Evolutionary conservation across 148 eudicot genomes (phyloP).

Genomic region (Cornus florida): DNA sequence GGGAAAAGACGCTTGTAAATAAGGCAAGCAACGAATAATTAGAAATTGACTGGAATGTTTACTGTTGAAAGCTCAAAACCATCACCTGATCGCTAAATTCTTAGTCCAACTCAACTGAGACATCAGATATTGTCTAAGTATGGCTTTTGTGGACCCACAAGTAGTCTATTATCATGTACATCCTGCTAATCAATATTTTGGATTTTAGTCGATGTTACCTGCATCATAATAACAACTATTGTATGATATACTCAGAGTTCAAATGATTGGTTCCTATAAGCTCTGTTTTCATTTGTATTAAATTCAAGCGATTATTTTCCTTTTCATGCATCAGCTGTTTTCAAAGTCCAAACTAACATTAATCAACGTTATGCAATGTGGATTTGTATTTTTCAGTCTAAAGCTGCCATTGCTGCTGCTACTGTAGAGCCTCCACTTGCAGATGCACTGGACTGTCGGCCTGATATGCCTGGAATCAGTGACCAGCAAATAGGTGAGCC

Average conservation of each 20-base stretch:
- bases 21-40: background rate
- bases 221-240: background rate
- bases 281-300: background rate
- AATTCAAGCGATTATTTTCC: background rate
- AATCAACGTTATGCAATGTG: background rate
- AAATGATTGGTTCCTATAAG: background rate
- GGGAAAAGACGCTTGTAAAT: background rate
- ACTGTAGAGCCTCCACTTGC: conserved; percentile 28
- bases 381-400: conserved; percentile 30
- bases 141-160: too few relatives aligned
- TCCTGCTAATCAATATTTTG: background rate
- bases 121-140: too few relatives aligned
- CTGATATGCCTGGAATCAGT: conserved; percentile 57
- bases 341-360: conserved; percentile 6
- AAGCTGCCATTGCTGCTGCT: conserved; percentile 34
- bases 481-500: conserved; percentile 67
- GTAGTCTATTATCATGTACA: background rate
- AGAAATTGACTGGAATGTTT: background rate
- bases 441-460: conserved; percentile 37
- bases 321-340: background rate
- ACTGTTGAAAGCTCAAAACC: too few relatives aligned
- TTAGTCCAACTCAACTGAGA: too few relatives aligned
- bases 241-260: background rate
- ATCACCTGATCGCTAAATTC: too few relatives aligned
- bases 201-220: background rate